Evolutionary conservation across 2,329 filamentous ascomycete species (phyloP).

Genomic region (Ceratocystiopsis sp.): DNA sequence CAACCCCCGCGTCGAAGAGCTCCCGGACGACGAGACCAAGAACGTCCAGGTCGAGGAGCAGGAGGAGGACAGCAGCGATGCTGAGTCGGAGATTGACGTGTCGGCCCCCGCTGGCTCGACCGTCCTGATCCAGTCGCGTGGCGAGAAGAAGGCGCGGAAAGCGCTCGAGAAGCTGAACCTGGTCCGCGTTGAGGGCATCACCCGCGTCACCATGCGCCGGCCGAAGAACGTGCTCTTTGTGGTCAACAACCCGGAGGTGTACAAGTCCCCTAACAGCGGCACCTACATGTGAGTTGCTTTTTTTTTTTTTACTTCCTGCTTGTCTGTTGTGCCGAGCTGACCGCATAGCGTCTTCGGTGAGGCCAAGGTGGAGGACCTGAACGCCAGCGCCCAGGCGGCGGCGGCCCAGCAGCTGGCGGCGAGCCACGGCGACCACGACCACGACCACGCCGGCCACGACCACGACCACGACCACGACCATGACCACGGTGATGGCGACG

Average conservation of each 20-base stretch:
- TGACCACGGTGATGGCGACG: constrained; percentile 25
- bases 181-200: constrained; percentile 93
- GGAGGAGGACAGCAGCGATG: constrained; percentile 51
- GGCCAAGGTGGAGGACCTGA: constrained; percentile 99
- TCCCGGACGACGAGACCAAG: constrained; percentile 78
- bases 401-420: constrained; percentile 89
- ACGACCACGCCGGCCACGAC: constrained; percentile 49
- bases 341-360: constrained; percentile 81
- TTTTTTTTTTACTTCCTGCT: too few species aligned
- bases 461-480: constrained; percentile 37
- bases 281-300: constrained; percentile 78
- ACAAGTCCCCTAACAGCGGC: constrained; percentile 98
- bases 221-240: constrained; percentile 99
- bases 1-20: constrained; percentile 94
- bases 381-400: constrained; percentile 91
- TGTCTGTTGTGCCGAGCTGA: too few species aligned
- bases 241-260: constrained; percentile 98
- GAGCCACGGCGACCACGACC: constrained; percentile 48
- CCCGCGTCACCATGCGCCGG: constrained; percentile 89
- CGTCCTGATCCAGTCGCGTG: constrained; percentile 89
- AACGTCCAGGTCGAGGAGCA: constrained; percentile 65
- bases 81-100: constrained; percentile 59
- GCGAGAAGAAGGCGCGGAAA: constrained; percentile 99
- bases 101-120: constrained; percentile 59
- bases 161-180: constrained; percentile 96